Conservation (phyloP, 208 protist genomes). For the Wallacemonas rigidus region DNA sequence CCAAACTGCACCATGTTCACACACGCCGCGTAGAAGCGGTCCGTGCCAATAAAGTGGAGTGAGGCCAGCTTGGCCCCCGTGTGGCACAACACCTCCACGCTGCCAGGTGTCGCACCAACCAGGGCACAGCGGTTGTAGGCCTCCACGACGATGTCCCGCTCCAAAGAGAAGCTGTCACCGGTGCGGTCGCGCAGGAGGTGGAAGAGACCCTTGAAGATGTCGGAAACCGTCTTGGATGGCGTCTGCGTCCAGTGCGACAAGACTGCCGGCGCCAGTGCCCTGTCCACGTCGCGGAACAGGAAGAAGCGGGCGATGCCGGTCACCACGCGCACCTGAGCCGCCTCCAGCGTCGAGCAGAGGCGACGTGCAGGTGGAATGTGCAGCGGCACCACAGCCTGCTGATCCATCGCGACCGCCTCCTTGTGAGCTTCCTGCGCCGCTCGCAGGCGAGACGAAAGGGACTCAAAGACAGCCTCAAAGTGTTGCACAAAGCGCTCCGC, state of each 20-base stretch:
- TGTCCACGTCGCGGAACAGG: constrained; percentile 55
- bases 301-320: constrained; percentile 64
- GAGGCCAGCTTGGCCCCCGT: constrained; percentile 76
- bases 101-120: constrained; percentile 55
- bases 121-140: constrained; percentile 68
- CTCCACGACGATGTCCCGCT: constrained; percentile 68
- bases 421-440: constrained; percentile 47
- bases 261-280: constrained; percentile 45
- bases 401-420: constrained; percentile 30
- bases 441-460: constrained; percentile 27
- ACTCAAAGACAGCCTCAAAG: constrained; percentile 49
- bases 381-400: constrained; percentile 20
- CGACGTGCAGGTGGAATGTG: constrained; percentile 43
- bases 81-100: constrained; percentile 71
- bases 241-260: constrained; percentile 70
- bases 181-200: constrained; percentile 68
- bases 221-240: constrained; percentile 68
- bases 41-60: constrained; percentile 74
- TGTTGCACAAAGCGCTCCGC: constrained; percentile 56
- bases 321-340: constrained; percentile 63
- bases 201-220: constrained; percentile 82
- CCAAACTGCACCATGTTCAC: constrained; percentile 72
- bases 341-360: constrained; percentile 44
- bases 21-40: constrained; percentile 69
- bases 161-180: constrained; percentile 61